Evolutionary conservation across 345 rosid genomes (phyloP), one percentile per base, ranked within the genome.

Genomic region (Orychophragmus violaceus): DNA sequence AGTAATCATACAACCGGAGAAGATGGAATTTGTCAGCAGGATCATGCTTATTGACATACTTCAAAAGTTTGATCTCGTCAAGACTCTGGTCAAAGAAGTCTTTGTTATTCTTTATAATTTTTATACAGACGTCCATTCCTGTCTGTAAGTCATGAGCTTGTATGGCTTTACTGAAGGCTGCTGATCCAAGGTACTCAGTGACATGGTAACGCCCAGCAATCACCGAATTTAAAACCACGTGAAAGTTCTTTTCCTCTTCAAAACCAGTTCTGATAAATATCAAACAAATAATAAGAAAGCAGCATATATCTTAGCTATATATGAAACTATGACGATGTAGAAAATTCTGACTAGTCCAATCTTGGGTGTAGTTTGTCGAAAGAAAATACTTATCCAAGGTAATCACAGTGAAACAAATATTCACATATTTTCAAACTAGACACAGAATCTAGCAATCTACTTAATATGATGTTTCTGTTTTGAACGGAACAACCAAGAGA

Each of bases 71-170:
- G 67, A 95, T 95, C 81, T 95, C 97, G 52, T 91, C 99, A 76
- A 95, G 96, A 78, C 99, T 91, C 82, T 95, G 99, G 79, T 95
- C 97, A 69, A 95, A 95, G 74, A 95, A 95, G 74, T 95, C 99
- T 82, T 95, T 95, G 81, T 95, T 95, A 85, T 91, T 95, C 80
- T 95, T 95, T 70, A 95, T 89, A 48, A 95, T 95, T 79, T 95
- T 95, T 57, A 95, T 85, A 72, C 99, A 95, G 37, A 95, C 99
- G 44, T 95, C 99, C 90, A 91, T 88, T 66, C 99, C 96, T 22
- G 96, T 91, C 70, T 94, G 93, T 65, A 95, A 83, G 74, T 95
- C 99, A 82, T 95, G 99, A 18, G 99, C 97, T 82, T 95, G 99
- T 76, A 95, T 87, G 78, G 99, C 97, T 78, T 95, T 95, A 72